Conservation (phyloP, 2,329 filamentous ascomycete species). For the Albophoma yamanashiensis region DNA sequence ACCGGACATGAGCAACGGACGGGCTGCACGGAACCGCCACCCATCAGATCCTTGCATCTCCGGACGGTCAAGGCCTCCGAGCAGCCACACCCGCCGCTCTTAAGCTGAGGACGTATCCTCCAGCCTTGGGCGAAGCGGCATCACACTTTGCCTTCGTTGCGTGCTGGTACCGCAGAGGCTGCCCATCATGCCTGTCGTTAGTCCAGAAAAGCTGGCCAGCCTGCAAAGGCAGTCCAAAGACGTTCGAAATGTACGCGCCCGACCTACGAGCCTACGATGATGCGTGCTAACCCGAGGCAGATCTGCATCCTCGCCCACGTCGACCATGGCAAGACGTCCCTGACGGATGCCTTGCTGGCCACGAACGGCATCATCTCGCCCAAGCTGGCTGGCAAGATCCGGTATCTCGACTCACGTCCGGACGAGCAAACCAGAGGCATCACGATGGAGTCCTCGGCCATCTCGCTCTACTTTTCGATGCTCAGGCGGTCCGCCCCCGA, state of each 20-base stretch:
- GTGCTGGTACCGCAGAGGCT: neutral
- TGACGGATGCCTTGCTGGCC: slow-evolving; percentile 90
- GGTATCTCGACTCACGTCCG: slow-evolving; percentile 90
- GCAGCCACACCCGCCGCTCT: neutral
- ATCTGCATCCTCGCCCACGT: slow-evolving; percentile 96
- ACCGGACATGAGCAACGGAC: slow-evolving; percentile 5
- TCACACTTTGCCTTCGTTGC: neutral
- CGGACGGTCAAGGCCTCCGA: neutral
- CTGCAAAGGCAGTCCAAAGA: slow-evolving; percentile 81
- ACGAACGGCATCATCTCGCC: slow-evolving; percentile 99
- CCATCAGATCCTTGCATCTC: neutral
- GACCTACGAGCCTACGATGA: too few relatives aligned
- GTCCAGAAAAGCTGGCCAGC: slow-evolving; percentile 77
- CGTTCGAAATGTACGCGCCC: slow-evolving; percentile 71
- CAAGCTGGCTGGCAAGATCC: slow-evolving; percentile 94
- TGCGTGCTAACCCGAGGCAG: slow-evolving; percentile 26
- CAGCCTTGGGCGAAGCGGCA: neutral
- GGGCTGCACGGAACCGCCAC: slow-evolving; percentile 3
- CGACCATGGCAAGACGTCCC: slow-evolving; percentile 96
- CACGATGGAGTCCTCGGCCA: slow-evolving; percentile 99
- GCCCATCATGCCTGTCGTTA: slow-evolving; percentile 76
- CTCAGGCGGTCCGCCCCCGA: slow-evolving; percentile 62
- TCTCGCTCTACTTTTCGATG: slow-evolving; percentile 93
- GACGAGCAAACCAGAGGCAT: slow-evolving; percentile 95
- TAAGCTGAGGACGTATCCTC: neutral